Percentiles rank a stretch among this genome's conserved stretches.
phyloP scores from a whole-genome alignment of 1,139 yeast species.

The Citeromyces hawaiiensis region DNA sequence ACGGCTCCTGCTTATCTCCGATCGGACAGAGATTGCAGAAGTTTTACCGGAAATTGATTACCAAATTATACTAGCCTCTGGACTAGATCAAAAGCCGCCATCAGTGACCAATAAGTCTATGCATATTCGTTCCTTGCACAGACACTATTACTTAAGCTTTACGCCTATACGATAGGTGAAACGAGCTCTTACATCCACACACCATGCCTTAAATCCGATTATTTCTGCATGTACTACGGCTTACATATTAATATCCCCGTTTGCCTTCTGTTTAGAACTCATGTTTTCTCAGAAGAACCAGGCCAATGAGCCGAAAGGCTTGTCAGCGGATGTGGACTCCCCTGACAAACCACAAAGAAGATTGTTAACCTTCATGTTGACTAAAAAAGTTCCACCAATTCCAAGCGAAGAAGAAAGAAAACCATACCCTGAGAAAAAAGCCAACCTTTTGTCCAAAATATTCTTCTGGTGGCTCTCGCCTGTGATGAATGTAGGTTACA shows the following conservation, averaged over 20 bases:
- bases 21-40: too few species aligned
- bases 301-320: neutral
- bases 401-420: slow-evolving; percentile 34
- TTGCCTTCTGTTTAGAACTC: neutral
- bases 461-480: slow-evolving; percentile 42
- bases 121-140: too few species aligned
- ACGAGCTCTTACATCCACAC: neutral
- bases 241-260: neutral
- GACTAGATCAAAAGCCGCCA: too few species aligned
- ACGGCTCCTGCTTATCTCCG: too few species aligned
- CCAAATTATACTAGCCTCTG: too few species aligned
- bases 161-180: neutral
- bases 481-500: slow-evolving; percentile 33
- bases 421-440: slow-evolving; percentile 19
- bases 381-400: slow-evolving; percentile 34
- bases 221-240: neutral
- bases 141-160: too few species aligned
- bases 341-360: slow-evolving; percentile 16
- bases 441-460: slow-evolving; percentile 24
- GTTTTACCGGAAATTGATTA: too few species aligned
- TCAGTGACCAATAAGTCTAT: too few species aligned
- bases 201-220: neutral
- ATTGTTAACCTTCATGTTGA: slow-evolving; percentile 22
- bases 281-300: neutral
- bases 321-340: neutral